Evolutionary conservation across 2,329 filamentous ascomycete species (phyloP), one percentile per base, ranked within the genome.

Genomic region (Apiospora malaysiana): DNA sequence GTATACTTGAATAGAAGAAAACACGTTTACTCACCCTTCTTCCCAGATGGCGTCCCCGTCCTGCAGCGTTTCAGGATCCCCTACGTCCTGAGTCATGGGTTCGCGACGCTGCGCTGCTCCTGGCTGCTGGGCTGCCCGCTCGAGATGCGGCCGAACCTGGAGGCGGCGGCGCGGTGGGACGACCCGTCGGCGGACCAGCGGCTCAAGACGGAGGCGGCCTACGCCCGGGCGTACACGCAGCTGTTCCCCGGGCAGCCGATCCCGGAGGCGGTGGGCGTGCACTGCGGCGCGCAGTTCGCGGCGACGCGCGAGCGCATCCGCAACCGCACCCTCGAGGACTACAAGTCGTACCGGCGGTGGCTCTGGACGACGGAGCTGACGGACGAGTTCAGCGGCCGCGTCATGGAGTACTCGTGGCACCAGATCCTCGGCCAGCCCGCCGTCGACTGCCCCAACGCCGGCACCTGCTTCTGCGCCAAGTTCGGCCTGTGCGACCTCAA

Each of bases 401-500:
- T 88, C 3, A 85, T 87, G 81, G 87, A 89, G 76, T 88, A 86
- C 74, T 73, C 88, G 18, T 89, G 87, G 87, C 87, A 89, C 77
- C 69, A 72, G 72, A 74, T 74, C 51, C 71, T 74, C 8, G 73
- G 73, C 25, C 68, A 83, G 72, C 76, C 80, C 23, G 76, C 81
- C 23, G 81, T 89, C 1, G 82, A 88, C 74, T 90, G 88, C 72
- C 88, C 88, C 0, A 78, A 80, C 23, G 86, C 86, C 1, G 77
- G 82, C 69, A 83, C 85, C 7, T 90, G 88, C 74, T 90, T 89
- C 75, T 90, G 88, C 77, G 85, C 87, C 51, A 83, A 86, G 5
- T 90, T 88, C 75, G 87, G 87, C 0, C 73, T 88, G 9, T 90
- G 88, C 75, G 70, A 74, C 51, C 69, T 76, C 51, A 72, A 77